phyloP scores from a whole-genome alignment of 73 alveolate species.

The Paramecium caudatum region DNA sequence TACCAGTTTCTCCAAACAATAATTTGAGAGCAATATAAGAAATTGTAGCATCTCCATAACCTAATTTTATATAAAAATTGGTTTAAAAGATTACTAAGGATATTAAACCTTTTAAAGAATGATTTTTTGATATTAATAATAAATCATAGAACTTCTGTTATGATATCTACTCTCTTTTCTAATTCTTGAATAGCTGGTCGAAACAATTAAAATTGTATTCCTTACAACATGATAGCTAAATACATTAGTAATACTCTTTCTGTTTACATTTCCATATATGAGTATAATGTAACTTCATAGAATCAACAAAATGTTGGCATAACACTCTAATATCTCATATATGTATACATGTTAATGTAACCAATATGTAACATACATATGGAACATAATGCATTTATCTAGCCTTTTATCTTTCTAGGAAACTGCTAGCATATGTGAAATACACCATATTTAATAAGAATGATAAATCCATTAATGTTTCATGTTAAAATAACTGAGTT shows the following conservation, averaged over 20 bases:
- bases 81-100: background rate
- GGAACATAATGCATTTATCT: slow-evolving; percentile 13
- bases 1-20: slow-evolving; percentile 16
- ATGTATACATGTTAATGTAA: background rate
- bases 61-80: background rate
- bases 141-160: slow-evolving; percentile 41
- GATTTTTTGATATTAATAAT: slow-evolving; percentile 15
- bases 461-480: slow-evolving; percentile 23
- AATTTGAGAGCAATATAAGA: too few species aligned
- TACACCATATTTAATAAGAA: slow-evolving; percentile 15
- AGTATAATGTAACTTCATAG: slow-evolving; percentile 2
- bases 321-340: background rate
- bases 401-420: background rate
- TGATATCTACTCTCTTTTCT: background rate
- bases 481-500: slow-evolving; percentile 28
- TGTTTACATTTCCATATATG: slow-evolving; percentile 39
- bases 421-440: slow-evolving; percentile 7
- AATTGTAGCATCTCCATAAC: slow-evolving; percentile 29
- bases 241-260: slow-evolving; percentile 16
- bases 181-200: slow-evolving; percentile 31
- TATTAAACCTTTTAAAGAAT: slow-evolving; percentile 1
- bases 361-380: background rate
- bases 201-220: slow-evolving; percentile 32
- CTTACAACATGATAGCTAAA: slow-evolving; percentile 9
- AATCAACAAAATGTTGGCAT: background rate